Evolutionary conservation across 2,329 filamentous ascomycete species (phyloP).

Genomic region (Alternaria atra): DNA sequence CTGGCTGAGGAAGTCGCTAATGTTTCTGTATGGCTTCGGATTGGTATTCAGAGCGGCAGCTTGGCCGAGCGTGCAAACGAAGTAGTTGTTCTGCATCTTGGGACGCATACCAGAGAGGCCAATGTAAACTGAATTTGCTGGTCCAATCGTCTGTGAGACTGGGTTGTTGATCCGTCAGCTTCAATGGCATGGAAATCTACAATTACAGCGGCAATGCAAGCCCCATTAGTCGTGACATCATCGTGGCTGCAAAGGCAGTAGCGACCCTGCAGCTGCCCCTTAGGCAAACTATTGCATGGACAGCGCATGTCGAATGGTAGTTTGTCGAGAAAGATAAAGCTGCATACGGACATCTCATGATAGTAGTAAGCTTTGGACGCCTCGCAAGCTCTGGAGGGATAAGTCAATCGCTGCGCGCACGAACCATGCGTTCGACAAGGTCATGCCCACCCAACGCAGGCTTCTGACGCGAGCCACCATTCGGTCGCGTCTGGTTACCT

Average conservation of each 20-base stretch:
- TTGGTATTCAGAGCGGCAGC: slow-evolving; percentile 53
- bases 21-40: slow-evolving; percentile 54
- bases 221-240: slow-evolving; percentile 42
- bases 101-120: not conserved
- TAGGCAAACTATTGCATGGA: not conserved
- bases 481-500: not conserved
- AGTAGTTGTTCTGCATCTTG: slow-evolving; percentile 60
- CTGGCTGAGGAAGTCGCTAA: slow-evolving; percentile 61
- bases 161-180: not conserved
- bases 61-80: slow-evolving; percentile 69
- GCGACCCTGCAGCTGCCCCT: slow-evolving; percentile 9
- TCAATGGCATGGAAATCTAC: not conserved
- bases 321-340: not conserved
- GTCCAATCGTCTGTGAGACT: slow-evolving; percentile 2
- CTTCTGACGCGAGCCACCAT: not conserved
- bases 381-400: not conserved
- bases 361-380: not conserved
- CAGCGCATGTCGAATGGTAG: not conserved
- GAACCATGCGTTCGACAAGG: slow-evolving; percentile 14
- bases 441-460: not conserved
- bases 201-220: not conserved
- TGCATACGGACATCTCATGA: not conserved
- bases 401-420: slow-evolving; percentile 7
- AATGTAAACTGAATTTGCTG: not conserved
- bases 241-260: slow-evolving; percentile 18